These are phyloP conservation scores for Aspergillus taichungensis DNA, from an alignment of 495 filamentous ascomycete species.

Conservation along the genomic window DNA sequence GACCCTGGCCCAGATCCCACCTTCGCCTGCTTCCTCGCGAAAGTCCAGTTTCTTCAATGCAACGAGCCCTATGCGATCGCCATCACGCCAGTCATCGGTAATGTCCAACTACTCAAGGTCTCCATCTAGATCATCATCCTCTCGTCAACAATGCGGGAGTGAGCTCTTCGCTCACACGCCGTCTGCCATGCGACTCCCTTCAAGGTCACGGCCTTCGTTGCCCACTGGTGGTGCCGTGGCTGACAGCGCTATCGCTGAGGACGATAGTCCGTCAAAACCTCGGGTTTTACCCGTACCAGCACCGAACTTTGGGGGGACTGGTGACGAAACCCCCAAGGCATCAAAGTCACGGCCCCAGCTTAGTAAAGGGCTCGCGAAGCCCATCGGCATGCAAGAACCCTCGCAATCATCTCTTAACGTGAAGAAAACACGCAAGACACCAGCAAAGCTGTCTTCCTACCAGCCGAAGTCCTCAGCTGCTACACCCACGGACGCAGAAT, in stretches of 20 bases:
- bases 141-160: constrained; percentile 21
- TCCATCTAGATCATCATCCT: constrained; percentile 39
- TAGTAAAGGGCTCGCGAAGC: constrained; percentile 45
- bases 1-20: constrained; percentile 53
- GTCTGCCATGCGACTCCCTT: constrained; percentile 25
- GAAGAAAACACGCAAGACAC: constrained; percentile 36
- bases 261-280: constrained; percentile 19
- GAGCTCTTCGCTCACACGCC: constrained; percentile 19
- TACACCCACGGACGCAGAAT: constrained; percentile 22
- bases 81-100: constrained; percentile 46
- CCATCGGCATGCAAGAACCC: constrained; percentile 30
- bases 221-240: constrained; percentile 8
- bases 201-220: constrained; percentile 20
- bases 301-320: constrained; percentile 26
- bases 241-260: constrained; percentile 5
- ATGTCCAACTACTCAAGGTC: constrained; percentile 40
- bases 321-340: constrained; percentile 40
- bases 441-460: constrained; percentile 25
- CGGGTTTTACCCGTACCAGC: constrained; percentile 11
- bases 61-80: constrained; percentile 47
- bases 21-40: constrained; percentile 51
- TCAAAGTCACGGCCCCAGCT: constrained; percentile 48
- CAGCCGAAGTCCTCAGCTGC: constrained; percentile 25
- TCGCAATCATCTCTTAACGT: constrained; percentile 41
- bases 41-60: constrained; percentile 54